Evolutionary conservation across 306 rosid genomes (phyloP).

Genomic region (Corylus americana): DNA sequence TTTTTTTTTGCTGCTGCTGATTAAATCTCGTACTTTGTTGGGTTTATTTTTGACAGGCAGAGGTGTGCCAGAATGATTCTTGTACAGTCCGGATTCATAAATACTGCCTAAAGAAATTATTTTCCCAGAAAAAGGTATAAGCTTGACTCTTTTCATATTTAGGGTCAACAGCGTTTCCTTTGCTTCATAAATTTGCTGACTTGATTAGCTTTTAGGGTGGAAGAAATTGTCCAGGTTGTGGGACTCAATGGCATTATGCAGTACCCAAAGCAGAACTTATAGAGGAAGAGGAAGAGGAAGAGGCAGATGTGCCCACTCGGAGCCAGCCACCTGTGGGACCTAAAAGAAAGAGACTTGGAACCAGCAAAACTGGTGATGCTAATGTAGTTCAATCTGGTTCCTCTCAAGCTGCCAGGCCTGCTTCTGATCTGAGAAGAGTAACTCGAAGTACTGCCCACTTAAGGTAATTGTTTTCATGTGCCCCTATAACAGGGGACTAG

Average conservation of each 20-base stretch:
- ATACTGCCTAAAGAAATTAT: constrained; percentile 74
- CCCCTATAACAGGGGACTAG: neutral
- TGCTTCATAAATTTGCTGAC: constrained; percentile 11
- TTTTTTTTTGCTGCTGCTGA: neutral
- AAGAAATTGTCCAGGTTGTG: constrained; percentile 69
- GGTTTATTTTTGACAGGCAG: constrained; percentile 54
- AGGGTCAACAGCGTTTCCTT: constrained; percentile 1
- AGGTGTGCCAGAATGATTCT: constrained; percentile 63
- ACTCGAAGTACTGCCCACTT: constrained; percentile 31
- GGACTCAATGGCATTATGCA: constrained; percentile 54
- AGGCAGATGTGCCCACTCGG: constrained; percentile 27
- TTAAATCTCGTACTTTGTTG: constrained; percentile 30
- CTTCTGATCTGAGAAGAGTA: constrained; percentile 33
- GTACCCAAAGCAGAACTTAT: constrained; percentile 48
- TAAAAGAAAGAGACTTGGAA: constrained; percentile 41
- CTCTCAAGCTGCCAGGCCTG: constrained; percentile 30
- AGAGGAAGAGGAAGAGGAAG: constrained; percentile 39
- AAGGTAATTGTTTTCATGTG: neutral
- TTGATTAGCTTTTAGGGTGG: constrained; percentile 41
- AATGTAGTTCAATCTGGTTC: constrained; percentile 37
- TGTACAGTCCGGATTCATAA: constrained; percentile 72
- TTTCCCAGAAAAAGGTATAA: constrained; percentile 56
- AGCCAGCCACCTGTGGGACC: constrained; percentile 40
- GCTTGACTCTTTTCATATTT: constrained; percentile 18
- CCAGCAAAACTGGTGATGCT: constrained; percentile 27